Evolutionary conservation across 805 yeast species (phyloP).

Genomic region (Metschnikowia picachoensis): DNA sequence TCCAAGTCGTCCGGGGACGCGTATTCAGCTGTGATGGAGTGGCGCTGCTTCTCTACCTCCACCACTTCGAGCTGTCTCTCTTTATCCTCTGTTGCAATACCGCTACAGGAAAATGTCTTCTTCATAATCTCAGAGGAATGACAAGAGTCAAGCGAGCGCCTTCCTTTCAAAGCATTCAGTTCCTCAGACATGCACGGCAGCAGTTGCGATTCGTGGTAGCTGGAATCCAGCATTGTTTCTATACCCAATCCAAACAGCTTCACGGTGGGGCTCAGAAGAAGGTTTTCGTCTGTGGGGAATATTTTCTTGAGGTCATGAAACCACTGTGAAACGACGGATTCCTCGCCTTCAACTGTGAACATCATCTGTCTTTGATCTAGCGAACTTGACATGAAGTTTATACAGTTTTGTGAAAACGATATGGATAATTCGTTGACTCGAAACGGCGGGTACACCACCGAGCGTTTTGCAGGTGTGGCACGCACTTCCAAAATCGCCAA

Average conservation of each 20-base stretch:
- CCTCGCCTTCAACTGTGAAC: constrained; percentile 17
- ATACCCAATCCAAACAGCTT: constrained; percentile 17
- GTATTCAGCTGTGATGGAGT: constrained; percentile 11
- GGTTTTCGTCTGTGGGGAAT: constrained; percentile 26
- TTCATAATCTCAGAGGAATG: constrained; percentile 12
- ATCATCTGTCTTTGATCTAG: constrained; percentile 11
- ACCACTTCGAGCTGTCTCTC: constrained; percentile 7
- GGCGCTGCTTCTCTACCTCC: background rate
- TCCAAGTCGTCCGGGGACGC: constrained; percentile 10
- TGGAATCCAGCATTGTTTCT: constrained; percentile 11
- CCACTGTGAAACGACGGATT: constrained; percentile 27
- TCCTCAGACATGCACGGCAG: constrained; percentile 5
- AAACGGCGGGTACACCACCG: constrained; percentile 41
- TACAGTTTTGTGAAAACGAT: constrained; percentile 13
- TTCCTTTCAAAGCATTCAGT: background rate
- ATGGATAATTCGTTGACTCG: constrained; percentile 35
- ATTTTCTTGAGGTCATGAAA: constrained; percentile 26
- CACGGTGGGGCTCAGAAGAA: constrained; percentile 9
- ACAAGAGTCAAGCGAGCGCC: constrained; percentile 8
- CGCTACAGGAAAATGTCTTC: constrained; percentile 12
- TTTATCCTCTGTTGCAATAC: constrained; percentile 10
- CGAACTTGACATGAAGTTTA: constrained; percentile 17
- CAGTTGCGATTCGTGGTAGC: background rate
- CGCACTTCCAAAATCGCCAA: constrained; percentile 34
- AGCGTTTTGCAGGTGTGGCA: constrained; percentile 19